A percentile compares a stretch with the other conserved stretches of the same genome.
These are phyloP conservation scores for Corymbia citriodora DNA, from an alignment of 441 rosid species.

Conservation along the genomic window DNA sequence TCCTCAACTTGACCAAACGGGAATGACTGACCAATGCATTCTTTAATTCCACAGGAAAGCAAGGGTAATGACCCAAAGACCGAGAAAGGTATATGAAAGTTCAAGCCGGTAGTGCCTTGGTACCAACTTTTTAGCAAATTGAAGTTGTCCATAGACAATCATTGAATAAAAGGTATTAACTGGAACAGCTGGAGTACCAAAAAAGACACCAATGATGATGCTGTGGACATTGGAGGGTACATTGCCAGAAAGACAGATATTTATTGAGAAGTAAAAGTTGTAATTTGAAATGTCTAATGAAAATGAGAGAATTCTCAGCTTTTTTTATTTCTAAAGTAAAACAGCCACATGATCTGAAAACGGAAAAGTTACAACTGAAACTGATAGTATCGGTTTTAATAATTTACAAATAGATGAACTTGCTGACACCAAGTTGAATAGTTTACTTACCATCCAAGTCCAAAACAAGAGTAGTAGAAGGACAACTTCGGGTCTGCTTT, in stretches of 20 bases:
- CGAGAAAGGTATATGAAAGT: not conserved
- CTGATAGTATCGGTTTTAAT: not conserved
- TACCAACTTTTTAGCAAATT: not conserved
- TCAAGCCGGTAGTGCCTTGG: not conserved
- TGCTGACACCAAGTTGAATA: not conserved
- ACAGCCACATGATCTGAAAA: not conserved
- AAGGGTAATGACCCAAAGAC: not conserved
- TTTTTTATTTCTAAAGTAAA: not conserved
- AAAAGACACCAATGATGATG: not conserved
- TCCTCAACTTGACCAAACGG: not conserved
- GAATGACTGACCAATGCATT: not conserved
- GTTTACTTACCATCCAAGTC: constrained; percentile 81
- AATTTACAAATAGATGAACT: not conserved
- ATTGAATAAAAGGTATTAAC: not conserved
- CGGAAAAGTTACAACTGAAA: not conserved
- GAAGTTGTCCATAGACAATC: not conserved
- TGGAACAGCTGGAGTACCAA: not conserved
- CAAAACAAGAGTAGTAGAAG: constrained; percentile 84
- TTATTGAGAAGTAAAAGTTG: not conserved
- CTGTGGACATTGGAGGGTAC: not conserved
- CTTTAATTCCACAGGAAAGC: not conserved
- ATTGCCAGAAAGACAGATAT: not conserved
- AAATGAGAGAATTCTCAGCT: not conserved
- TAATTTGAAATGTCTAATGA: not conserved
- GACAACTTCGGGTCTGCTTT: constrained; percentile 98